phyloP scores from a whole-genome alignment of 2,329 filamentous ascomycete species.

The Epichloe gansuensis region DNA sequence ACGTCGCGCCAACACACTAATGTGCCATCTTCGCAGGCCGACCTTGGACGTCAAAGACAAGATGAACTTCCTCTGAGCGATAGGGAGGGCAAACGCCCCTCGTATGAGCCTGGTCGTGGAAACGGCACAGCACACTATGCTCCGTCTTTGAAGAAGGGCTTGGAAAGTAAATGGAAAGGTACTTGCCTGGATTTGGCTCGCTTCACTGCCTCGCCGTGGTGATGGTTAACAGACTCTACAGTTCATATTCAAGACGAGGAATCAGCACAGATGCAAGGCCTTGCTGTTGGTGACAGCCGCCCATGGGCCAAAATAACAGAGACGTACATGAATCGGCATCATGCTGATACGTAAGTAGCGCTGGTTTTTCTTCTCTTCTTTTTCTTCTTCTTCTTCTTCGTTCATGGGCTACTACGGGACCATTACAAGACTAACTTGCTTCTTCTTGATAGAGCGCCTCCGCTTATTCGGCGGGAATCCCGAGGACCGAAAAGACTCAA shows the following conservation, averaged over 20 bases:
- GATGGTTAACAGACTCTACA: conserved; percentile 2
- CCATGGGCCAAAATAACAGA: conserved; percentile 11
- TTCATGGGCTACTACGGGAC: neutral
- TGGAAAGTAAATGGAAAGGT: conserved; percentile 12
- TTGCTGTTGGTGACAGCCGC: conserved; percentile 9
- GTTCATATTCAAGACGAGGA: conserved; percentile 13
- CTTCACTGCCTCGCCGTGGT: neutral
- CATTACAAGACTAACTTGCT: too few species aligned
- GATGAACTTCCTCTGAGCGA: conserved; percentile 12
- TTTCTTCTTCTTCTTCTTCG: neutral
- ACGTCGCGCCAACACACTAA: neutral
- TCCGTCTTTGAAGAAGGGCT: conserved; percentile 3
- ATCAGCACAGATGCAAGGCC: conserved; percentile 12
- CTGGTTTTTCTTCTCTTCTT: neutral
- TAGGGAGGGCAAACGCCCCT: conserved; percentile 7
- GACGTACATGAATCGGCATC: conserved; percentile 5
- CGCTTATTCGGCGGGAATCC: conserved; percentile 1
- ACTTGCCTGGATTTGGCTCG: neutral
- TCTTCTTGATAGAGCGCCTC: conserved; percentile 7
- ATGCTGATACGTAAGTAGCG: conserved; percentile 5
- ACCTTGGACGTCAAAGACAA: conserved; percentile 12
- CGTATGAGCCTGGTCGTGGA: conserved; percentile 6
- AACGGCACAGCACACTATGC: conserved; percentile 8
- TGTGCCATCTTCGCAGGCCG: conserved; percentile 8
- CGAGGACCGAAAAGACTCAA: neutral